Evolutionary conservation across 2,329 filamentous ascomycete genomes (phyloP), one percentile per base, ranked within the genome.

Genomic region (Epichloe baconii): DNA sequence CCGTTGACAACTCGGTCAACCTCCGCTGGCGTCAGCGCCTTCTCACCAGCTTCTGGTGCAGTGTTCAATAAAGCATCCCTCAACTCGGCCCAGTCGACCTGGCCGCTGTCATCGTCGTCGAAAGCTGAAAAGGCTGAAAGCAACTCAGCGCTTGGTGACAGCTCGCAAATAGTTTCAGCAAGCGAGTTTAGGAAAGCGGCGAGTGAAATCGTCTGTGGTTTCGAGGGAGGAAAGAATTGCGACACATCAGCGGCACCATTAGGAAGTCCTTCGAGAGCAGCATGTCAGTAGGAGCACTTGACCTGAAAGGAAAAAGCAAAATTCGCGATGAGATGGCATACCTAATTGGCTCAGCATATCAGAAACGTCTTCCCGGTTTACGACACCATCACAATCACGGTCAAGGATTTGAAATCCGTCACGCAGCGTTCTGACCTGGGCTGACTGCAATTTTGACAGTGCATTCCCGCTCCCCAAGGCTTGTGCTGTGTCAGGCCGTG

Each of bases 401-500:
- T 97, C 93, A 45, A 98, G 76, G 53, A 96, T 89, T 66, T 94
- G 88, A 67, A 97, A 98, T 0, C 86, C 88, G 64, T 97, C 91
- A 54, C 93, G 81, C 68, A 98, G 79, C 59, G 88, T 87, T 61
- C 90, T 82, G 37, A 96, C 81, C 59, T 96, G 88, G 3, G 86
- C 76, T 2, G 88, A 82, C 38, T 91, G 86, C 42, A 97, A 70
- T 61, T 86, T 84, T 3, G 83, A 82, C 44, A 89, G 71, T 14
- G 81, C 74, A 59, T 76, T 80, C 36, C 73, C 71, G 50, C 71
- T 66, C 4, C 65, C 66, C 41, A 71, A 61, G 5, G 69, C 61
- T 40, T 68, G 66, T 26, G 68, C 55, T 19, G 63, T 58, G 10
- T 64, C 55, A 14, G 61, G 59, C 26, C 64, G 62, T 4, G 57